Base-by-base conservation (phyloP, 2,329 filamentous ascomycete genomes). In the Diaporthe helianthi region DNA sequence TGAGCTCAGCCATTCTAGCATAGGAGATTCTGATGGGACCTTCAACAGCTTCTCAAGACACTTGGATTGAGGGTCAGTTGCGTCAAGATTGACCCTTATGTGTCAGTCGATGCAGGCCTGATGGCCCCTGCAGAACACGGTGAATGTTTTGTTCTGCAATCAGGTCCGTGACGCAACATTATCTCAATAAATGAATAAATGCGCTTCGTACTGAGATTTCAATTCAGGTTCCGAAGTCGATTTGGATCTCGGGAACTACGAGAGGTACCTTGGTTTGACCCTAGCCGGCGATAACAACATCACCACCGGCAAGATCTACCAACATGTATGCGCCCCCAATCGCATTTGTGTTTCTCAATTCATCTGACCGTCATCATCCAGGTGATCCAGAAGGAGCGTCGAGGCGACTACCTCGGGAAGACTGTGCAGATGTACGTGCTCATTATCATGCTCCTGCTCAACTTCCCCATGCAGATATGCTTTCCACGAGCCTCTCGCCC, bases 261-360 rank as follows among this genome's bases (percentile, higher is more conserved):
- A 87, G 75, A 76, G 84, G 70, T 97, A 97, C 78, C 89, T 97
- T 67, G 90, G 91, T 76, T 90, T 95, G 73, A 92, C 90, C 67
- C 86, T 98, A 71, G 93, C 89, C 10, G 86, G 90, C 71, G 94
- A 97, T 75, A 93, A 95, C 84, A 98, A 98, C 81, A 97, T 99
- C 81, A 99, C 96, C 4, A 97, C 95, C 7, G 96, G 96, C 78
- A 98, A 98, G 84, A 93, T 98, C 74, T 98, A 98, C 82, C 87
- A 93, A 77, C 89, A 92, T 76, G 94, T 98, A 66, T 94, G 97
- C 75, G 86, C 91, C 77, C 85, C 86, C 67, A 49, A 8, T 38
- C 26, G 41, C 66, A 52, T 4, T 4, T 64, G 26, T 46, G 24
- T 31, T 51, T 29, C 38, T 24, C 65, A 31, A 5, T 22, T 22